phyloP scores from a whole-genome alignment of 2,329 filamentous ascomycete genomes.

The Mycosphaerelloides madeirae region DNA sequence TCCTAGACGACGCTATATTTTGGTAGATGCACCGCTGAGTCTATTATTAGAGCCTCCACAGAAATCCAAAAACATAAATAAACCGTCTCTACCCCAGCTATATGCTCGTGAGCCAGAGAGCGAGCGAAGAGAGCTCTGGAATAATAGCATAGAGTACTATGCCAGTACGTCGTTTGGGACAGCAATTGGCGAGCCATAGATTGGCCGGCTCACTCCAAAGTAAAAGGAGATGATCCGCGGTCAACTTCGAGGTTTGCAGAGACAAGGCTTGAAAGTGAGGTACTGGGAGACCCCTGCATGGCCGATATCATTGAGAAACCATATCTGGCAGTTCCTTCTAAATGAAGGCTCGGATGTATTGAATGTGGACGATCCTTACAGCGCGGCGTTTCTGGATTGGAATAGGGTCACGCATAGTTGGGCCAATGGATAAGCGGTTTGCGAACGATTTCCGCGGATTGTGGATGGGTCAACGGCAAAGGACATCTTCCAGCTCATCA shows the following conservation, averaged over 20 bases:
- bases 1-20: conserved; percentile 51
- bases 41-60: conserved; percentile 33
- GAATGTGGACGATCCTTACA: conserved; percentile 54
- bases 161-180: conserved; percentile 56
- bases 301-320: conserved; percentile 51
- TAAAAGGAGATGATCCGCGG: conserved; percentile 46
- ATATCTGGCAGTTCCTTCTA: conserved; percentile 51
- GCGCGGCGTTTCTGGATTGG: conserved; percentile 47
- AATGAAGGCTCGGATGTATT: conserved; percentile 52
- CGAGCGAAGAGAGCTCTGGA: too few relatives aligned
- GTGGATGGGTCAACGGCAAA: too few relatives aligned
- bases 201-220: conserved; percentile 41
- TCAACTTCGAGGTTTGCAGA: conserved; percentile 49
- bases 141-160: conserved; percentile 57
- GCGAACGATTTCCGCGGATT: too few relatives aligned
- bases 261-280: conserved; percentile 49
- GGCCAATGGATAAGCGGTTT: background rate
- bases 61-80: conserved; percentile 7
- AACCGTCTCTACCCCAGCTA: too few relatives aligned
- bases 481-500: conserved; percentile 4
- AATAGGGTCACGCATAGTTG: background rate
- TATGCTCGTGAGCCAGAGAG: too few relatives aligned
- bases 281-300: conserved; percentile 54
- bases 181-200: conserved; percentile 45
- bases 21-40: conserved; percentile 57